These are phyloP conservation scores for Diaporthe helianthi DNA, from an alignment of 2,329 filamentous ascomycete genomes.

Conservation along the genomic window DNA sequence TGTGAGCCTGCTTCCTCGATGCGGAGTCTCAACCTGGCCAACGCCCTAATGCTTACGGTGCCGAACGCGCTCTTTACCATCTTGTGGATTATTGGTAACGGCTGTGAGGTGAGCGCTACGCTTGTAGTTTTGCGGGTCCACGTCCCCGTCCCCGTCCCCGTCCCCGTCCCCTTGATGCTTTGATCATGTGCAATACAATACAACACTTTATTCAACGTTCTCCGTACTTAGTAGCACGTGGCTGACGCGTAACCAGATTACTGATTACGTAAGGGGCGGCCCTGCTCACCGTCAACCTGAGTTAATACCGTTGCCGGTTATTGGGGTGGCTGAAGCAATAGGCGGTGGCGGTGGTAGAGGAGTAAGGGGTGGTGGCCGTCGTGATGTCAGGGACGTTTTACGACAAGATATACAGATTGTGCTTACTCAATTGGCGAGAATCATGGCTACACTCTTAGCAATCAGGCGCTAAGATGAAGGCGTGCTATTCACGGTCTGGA, in stretches of 20 bases:
- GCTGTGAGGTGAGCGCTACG: too few species aligned
- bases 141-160: too few species aligned
- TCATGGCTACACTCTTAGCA: neutral
- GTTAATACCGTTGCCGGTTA: neutral
- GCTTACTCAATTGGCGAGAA: neutral
- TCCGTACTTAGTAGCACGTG: too few species aligned
- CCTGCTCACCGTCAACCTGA: neutral
- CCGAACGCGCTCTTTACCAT: neutral
- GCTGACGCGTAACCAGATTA: neutral
- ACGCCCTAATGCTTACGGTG: neutral
- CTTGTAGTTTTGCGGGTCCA: too few species aligned
- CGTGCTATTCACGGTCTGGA: neutral
- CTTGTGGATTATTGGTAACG: neutral
- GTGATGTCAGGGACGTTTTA: neutral
- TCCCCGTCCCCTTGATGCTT: too few species aligned
- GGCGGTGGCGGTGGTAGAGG: too few species aligned
- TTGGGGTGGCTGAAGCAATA: neutral
- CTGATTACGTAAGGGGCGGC: neutral
- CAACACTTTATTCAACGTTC: too few species aligned
- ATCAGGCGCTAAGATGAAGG: neutral
- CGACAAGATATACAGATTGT: neutral
- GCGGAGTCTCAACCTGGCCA: constrained; percentile 3
- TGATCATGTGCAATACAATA: too few species aligned
- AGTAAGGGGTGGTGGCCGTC: neutral
- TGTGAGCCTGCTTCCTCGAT: neutral